Evolutionary conservation across 2,329 filamentous ascomycete species (phyloP), one percentile per base, ranked within the genome.

Genomic region (Colletotrichum spaethianum): DNA sequence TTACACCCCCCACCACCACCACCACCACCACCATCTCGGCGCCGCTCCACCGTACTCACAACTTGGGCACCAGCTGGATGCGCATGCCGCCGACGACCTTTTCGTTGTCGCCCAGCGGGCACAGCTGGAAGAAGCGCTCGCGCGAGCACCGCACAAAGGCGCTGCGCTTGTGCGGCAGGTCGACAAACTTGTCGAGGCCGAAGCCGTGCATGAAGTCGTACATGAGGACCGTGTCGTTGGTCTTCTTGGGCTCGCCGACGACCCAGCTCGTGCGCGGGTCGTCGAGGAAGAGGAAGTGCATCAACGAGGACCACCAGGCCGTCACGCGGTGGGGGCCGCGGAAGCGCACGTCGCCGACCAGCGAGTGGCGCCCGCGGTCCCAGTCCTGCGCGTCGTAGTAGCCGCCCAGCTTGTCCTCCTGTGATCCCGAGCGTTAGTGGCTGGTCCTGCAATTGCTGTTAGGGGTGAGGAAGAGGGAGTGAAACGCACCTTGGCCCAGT

Each of bases 171-270:
- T 93, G 90, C 5, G 91, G 91, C 73, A 94, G 81, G 75, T 94
- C 93, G 73, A 94, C 89, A 73, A 93, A 90, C 81, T 93, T 93
- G 76, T 93, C 90, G 46, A 94, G 84, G 8, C 90, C 89, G 76
- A 94, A 92, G 1, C 93, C 93, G 76, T 94, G 91, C 62, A 92
- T 89, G 65, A 93, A 88, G 76, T 95, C 93, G 80, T 95, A 95
- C 73, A 91, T 90, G 70, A 95, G 84, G 18, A 95, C 91, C 0
- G 90, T 92, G 36, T 85, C 87, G 76, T 93, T 93, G 5, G 90
- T 93, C 70, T 89, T 90, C 79, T 93, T 92, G 42, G 93, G 93
- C 83, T 96, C 93, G 73, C 92, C 92, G 9, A 91, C 87, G 11
- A 90, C 86, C 73, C 83, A 82, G 78, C 80, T 83, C 2, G 89